A percentile compares a stretch with the other conserved stretches of the same genome.
Conservation (phyloP, 1,284 basidiomycete genomes). For the Ganoderma sinense region DNA sequence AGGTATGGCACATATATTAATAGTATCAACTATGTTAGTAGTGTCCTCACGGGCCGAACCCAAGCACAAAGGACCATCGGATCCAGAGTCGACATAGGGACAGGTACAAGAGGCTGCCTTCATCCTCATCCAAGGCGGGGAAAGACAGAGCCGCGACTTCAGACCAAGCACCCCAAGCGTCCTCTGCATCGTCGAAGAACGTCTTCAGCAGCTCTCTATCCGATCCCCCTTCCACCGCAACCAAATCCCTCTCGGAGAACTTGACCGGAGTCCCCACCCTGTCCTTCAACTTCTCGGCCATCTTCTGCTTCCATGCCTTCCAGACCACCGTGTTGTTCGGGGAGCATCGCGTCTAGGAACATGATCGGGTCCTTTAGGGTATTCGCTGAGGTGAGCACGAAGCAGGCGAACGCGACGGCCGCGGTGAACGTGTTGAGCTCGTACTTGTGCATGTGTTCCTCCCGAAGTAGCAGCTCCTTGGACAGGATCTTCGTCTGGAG, state of each 20-base stretch:
- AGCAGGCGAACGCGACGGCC: background rate
- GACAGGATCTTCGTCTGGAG: background rate
- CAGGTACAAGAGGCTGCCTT: too few species aligned
- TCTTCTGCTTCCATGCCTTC: background rate
- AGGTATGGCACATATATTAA: too few species aligned
- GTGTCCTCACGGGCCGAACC: too few species aligned
- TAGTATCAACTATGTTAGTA: too few species aligned
- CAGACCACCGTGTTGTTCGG: background rate
- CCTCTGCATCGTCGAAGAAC: background rate
- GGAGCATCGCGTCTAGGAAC: background rate
- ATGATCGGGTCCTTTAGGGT: background rate
- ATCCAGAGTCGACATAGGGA: too few species aligned
- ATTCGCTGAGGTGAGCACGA: background rate
- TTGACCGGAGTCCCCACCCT: background rate
- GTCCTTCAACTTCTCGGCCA: background rate
- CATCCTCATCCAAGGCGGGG: too few species aligned
- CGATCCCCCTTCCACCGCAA: background rate
- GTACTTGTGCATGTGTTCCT: constrained; percentile 5
- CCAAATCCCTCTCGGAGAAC: background rate
- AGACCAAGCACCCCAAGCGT: background rate
- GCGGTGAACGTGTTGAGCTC: constrained; percentile 14
- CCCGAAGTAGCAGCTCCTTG: background rate
- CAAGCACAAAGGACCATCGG: too few species aligned
- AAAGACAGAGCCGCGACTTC: background rate
- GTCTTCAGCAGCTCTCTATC: background rate